phyloP scores from a whole-genome alignment of 345 rosid species.

The Melastoma malabathricum region DNA sequence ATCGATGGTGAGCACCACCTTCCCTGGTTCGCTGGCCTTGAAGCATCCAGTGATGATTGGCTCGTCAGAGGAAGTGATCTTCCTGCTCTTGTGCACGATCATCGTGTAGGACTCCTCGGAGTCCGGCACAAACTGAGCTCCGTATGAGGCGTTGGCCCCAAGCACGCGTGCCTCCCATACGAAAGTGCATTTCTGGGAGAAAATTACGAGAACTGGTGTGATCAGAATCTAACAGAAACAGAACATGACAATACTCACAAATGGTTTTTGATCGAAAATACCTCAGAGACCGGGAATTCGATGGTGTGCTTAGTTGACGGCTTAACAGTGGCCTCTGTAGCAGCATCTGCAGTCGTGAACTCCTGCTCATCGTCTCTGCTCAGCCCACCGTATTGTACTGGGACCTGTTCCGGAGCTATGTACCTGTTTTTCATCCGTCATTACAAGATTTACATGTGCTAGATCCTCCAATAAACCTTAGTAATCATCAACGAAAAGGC shows the following conservation, averaged over 20 bases:
- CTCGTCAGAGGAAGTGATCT: conserved; percentile 36
- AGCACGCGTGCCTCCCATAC: conserved; percentile 74
- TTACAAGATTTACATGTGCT: background rate
- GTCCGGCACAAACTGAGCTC: conserved; percentile 63
- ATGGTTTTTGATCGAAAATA: conserved; percentile 5
- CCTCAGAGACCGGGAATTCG: conserved; percentile 64
- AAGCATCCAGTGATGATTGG: conserved; percentile 47
- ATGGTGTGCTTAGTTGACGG: conserved; percentile 51
- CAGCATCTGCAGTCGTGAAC: conserved; percentile 34
- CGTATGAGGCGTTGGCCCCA: conserved; percentile 70
- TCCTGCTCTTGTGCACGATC: conserved; percentile 57
- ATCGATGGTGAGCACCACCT: conserved; percentile 56
- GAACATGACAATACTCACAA: background rate
- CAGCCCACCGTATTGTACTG: conserved; percentile 53
- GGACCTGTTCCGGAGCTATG: conserved; percentile 53
- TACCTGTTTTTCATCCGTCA: conserved; percentile 24
- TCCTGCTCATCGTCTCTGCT: conserved; percentile 46
- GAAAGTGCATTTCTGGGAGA: conserved; percentile 29
- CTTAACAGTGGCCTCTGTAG: conserved; percentile 43
- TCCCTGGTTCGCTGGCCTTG: conserved; percentile 60
- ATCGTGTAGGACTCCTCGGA: conserved; percentile 58
- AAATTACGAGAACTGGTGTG: no score
- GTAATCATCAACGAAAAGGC: background rate
- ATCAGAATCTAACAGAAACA: background rate
- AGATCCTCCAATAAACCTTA: background rate